Base-by-base conservation (phyloP, 495 filamentous ascomycete genomes). In the Cercophora sp. region DNA sequence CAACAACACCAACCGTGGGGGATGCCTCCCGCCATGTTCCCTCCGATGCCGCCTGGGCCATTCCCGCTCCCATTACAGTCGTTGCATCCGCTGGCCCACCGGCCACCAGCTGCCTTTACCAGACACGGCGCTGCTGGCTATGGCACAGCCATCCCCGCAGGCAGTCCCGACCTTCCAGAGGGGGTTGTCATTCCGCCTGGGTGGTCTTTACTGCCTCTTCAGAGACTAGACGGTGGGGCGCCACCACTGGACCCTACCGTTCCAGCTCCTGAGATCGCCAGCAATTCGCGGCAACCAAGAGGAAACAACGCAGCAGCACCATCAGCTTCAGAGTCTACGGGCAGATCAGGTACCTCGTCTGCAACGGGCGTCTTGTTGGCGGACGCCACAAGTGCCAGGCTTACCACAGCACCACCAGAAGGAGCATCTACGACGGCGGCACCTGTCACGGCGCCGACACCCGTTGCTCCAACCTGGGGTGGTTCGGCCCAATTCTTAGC, bases 171-270 rank as follows among this genome's bases (percentile, higher is more conserved):
- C 35, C 71, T 92, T 16, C 88, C 88, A 2, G 79, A 83, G 32
- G 88, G 89, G 8, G 72, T 92, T 11, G 79, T 69, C 10, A 79
- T 94, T 24, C 89, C 89, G 2, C 73, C 78, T 34, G 88, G 88
- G 5, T 94, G 88, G 88, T 84, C 81, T 19, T 64, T 94, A 23
- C 69, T 86, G 26, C 86, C 86, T 46, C 73, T 90, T 9, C 78
- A 85, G 32, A 73, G 84, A 13, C 48, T 81, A 15, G 73, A 79
- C n/a, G 69, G 68, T 10, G 66, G 59, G 24, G 40, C 55, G 23
- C 29, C 52, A 25, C 58, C 62, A 31, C 25, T 55, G 10, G 60
- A 62, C 5, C 6, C 51, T 3, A 35, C n/a, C 53, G 5, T 58
- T 65, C 4, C 58, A 47, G 34, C 34, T 50, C 20, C 58, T 51